phyloP scores from a whole-genome alignment of 495 filamentous ascomycete species.

The Corynascus novoguineensis region DNA sequence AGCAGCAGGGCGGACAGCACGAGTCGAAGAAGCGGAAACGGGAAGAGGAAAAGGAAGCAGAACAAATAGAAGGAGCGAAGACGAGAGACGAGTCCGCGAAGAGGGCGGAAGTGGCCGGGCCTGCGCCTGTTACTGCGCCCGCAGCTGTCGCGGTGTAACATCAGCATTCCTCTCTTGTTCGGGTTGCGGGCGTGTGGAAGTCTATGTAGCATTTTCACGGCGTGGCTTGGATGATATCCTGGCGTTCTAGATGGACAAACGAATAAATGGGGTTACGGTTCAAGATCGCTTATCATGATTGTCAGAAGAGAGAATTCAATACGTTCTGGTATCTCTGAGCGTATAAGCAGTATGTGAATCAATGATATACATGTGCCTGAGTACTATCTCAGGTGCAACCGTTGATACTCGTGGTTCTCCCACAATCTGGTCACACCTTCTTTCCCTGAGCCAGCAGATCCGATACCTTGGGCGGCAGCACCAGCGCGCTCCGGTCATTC shows the following conservation, averaged over 20 bases:
- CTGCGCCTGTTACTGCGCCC: neutral
- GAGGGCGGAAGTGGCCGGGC: neutral
- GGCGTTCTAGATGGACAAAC: neutral
- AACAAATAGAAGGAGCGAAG: constrained; percentile 1
- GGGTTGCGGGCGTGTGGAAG: constrained; percentile 7
- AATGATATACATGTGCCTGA: neutral
- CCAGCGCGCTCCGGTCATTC: constrained; percentile 77
- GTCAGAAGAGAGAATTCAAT: neutral
- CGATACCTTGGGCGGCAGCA: constrained; percentile 85
- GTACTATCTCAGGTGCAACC: neutral
- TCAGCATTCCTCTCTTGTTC: constrained; percentile 4
- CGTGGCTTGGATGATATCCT: constrained; percentile 8
- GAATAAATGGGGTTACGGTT: neutral
- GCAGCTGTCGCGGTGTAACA: constrained; percentile 5
- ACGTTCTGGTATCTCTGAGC: neutral
- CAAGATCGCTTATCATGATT: neutral
- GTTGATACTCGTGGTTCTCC: neutral
- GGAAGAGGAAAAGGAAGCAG: constrained; percentile 7
- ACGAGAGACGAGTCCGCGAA: constrained; percentile 2
- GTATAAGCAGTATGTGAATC: neutral
- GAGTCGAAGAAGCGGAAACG: constrained; percentile 21
- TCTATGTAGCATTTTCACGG: neutral
- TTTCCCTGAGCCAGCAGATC: constrained; percentile 50
- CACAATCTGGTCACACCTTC: constrained; percentile 36
- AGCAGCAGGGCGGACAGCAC: neutral